A percentile compares a stretch with the other conserved stretches of the same genome.
Conservation (phyloP, 306 rosid genomes). For the Carpinus fangiana region DNA sequence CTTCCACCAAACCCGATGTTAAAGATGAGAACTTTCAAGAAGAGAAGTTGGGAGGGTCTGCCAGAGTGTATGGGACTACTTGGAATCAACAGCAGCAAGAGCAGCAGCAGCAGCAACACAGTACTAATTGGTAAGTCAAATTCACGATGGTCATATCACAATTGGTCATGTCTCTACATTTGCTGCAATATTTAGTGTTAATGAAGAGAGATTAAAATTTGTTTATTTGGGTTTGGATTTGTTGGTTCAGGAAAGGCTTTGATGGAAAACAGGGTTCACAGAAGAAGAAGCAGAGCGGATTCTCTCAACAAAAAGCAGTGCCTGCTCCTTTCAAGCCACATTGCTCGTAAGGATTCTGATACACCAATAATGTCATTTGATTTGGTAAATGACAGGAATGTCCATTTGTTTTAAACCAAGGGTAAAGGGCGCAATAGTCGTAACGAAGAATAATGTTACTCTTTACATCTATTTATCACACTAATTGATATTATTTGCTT, state of each 20-base stretch:
- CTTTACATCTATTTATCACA: too few species aligned
- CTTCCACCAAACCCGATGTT: neutral
- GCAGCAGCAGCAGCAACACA: slow-evolving; percentile 37
- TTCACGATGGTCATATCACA: neutral
- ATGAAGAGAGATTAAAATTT: neutral
- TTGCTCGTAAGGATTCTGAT: slow-evolving; percentile 71
- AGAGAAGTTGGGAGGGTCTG: slow-evolving; percentile 49
- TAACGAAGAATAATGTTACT: too few species aligned
- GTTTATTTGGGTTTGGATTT: neutral
- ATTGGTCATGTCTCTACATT: neutral
- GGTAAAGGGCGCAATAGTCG: neutral
- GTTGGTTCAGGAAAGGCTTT: slow-evolving; percentile 47
- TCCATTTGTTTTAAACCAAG: neutral
- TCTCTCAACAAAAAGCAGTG: slow-evolving; percentile 31
- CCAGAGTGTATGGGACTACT: slow-evolving; percentile 40
- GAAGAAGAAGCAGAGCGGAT: slow-evolving; percentile 45
- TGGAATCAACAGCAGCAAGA: slow-evolving; percentile 43
- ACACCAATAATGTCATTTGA: neutral
- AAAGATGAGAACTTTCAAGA: slow-evolving; percentile 35
- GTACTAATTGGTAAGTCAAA: slow-evolving; percentile 33
- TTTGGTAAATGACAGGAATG: neutral
- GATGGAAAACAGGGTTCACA: slow-evolving; percentile 40
- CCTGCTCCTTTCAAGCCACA: slow-evolving; percentile 43
- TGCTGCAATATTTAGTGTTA: neutral
- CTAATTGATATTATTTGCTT: too few species aligned